Evolutionary conservation across 2,329 filamentous ascomycete genomes (phyloP).

Genomic region (Colletotrichum karsti): DNA sequence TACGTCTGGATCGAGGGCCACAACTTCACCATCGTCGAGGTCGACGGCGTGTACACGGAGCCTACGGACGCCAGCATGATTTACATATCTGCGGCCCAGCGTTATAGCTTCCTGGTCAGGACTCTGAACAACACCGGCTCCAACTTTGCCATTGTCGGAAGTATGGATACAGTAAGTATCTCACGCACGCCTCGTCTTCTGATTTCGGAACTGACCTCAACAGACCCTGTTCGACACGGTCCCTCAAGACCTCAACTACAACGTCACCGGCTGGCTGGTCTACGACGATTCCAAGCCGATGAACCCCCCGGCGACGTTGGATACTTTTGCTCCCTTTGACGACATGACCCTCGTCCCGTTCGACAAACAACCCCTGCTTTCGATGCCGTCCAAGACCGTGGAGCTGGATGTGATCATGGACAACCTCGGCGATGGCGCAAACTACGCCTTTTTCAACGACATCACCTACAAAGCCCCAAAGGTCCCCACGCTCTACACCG

Average conservation of each 20-base stretch:
- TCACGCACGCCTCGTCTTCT: not conserved
- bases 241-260: slow-evolving; percentile 73
- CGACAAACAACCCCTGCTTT: slow-evolving; percentile 69
- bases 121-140: slow-evolving; percentile 66
- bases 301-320: slow-evolving; percentile 61
- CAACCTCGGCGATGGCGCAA: slow-evolving; percentile 68
- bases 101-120: slow-evolving; percentile 69
- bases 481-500: slow-evolving; percentile 84
- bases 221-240: slow-evolving; percentile 70
- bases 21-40: slow-evolving; percentile 75
- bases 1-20: slow-evolving; percentile 74
- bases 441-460: slow-evolving; percentile 76
- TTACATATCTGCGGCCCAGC: slow-evolving; percentile 74
- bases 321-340: slow-evolving; percentile 74
- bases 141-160: slow-evolving; percentile 75
- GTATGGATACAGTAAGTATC: slow-evolving; percentile 71
- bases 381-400: slow-evolving; percentile 69
- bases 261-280: slow-evolving; percentile 71
- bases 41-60: slow-evolving; percentile 77
- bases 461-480: slow-evolving; percentile 79
- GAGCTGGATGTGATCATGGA: slow-evolving; percentile 69
- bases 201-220: slow-evolving; percentile 44
- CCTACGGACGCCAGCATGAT: slow-evolving; percentile 67
- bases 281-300: slow-evolving; percentile 58
- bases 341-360: slow-evolving; percentile 76